These are phyloP conservation scores for Panicum virgatum DNA, from an alignment of 202 grass and related monocot genomes.

Conservation along the genomic window DNA sequence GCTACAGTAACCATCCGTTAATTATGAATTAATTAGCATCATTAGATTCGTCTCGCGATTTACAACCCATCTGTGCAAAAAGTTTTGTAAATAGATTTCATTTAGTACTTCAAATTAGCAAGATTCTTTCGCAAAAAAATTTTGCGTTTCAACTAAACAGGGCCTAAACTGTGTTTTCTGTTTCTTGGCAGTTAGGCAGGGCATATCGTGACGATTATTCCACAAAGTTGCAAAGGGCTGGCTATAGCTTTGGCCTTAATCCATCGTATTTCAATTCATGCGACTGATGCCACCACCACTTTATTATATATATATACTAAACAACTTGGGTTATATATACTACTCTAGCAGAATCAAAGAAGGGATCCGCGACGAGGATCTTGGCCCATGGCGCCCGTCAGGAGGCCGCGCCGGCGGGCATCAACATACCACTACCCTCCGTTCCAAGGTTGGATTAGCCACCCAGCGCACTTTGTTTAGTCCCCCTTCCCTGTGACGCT, in stretches of 20 bases:
- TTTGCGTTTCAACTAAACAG: too few relatives aligned
- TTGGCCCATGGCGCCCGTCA: conserved; percentile 31
- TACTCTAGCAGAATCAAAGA: conserved; percentile 5
- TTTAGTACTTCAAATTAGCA: too few relatives aligned
- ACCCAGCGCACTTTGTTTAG: not conserved
- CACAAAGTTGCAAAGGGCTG: not conserved
- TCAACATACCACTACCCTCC: not conserved
- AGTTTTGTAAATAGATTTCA: too few relatives aligned
- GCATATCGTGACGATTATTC: not conserved
- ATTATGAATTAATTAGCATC: too few relatives aligned
- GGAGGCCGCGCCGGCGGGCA: not conserved
- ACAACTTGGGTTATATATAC: conserved; percentile 11
- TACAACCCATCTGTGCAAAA: too few relatives aligned
- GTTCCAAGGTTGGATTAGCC: not conserved
- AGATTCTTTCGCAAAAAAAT: too few relatives aligned
- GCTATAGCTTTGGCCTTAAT: not conserved
- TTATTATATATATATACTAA: not conserved
- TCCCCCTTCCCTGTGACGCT: conserved; percentile 9
- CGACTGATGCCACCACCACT: not conserved
- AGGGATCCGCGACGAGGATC: conserved; percentile 30
- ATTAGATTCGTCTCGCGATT: too few relatives aligned
- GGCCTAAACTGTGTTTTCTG: not conserved
- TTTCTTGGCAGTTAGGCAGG: not conserved
- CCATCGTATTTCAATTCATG: not conserved
- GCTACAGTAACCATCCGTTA: too few relatives aligned